phyloP scores from a whole-genome alignment of 2,329 filamentous ascomycete species.

The Thelonectria discophora region DNA sequence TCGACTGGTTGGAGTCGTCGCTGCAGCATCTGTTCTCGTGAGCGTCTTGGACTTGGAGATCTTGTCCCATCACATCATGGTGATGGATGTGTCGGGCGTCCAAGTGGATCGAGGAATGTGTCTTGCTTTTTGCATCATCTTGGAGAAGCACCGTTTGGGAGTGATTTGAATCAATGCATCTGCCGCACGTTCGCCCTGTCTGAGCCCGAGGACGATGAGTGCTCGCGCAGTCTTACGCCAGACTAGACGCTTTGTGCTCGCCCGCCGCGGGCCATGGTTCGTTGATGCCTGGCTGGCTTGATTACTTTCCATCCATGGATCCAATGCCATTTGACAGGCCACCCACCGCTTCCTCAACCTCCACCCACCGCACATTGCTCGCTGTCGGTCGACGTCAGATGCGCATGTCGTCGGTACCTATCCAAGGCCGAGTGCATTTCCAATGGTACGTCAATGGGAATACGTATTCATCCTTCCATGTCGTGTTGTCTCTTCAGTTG shows the following conservation, averaged over 20 bases:
- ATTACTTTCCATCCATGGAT: conserved; percentile 19
- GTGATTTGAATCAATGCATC: conserved; percentile 17
- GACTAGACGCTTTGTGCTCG: neutral
- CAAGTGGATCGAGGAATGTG: neutral
- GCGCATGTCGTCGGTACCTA: conserved; percentile 10
- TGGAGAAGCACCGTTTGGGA: conserved; percentile 11
- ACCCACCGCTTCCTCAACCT: conserved; percentile 25
- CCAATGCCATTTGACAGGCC: conserved; percentile 31
- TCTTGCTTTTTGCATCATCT: neutral
- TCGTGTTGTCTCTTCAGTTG: too few species aligned
- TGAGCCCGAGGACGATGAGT: neutral
- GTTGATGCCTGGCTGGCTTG: conserved; percentile 6
- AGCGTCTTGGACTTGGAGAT: neutral
- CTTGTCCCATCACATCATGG: neutral
- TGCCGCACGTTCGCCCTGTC: conserved; percentile 15
- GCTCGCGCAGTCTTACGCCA: too few species aligned
- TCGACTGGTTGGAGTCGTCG: neutral
- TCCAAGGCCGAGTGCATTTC: conserved; percentile 9
- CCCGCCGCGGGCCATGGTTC: neutral
- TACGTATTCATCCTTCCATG: neutral
- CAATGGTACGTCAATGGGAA: conserved; percentile 9
- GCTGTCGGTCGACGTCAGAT: conserved; percentile 15
- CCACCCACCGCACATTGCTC: conserved; percentile 19
- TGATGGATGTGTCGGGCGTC: neutral
- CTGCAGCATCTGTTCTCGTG: neutral